phyloP scores from a whole-genome alignment of 2,329 filamentous ascomycete species.

The Phaeophleospora eucalypticola region DNA sequence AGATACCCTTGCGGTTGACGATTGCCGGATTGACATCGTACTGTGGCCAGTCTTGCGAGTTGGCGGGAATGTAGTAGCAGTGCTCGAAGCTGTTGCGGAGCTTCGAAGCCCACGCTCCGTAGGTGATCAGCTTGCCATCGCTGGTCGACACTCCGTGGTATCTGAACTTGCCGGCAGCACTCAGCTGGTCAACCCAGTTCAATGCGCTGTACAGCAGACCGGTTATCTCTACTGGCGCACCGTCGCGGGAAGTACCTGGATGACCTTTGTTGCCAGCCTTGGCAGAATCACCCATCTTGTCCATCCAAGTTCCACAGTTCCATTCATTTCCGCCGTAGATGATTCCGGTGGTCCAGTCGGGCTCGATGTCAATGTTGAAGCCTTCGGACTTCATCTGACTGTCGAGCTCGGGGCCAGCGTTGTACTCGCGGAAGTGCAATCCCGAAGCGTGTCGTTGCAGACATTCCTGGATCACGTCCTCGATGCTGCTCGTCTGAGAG shows the following conservation, averaged over 20 bases:
- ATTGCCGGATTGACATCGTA: constrained; percentile 78
- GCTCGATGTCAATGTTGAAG: constrained; percentile 85
- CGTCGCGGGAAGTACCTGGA: constrained; percentile 93
- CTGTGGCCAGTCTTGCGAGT: constrained; percentile 63
- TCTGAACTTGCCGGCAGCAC: constrained; percentile 65
- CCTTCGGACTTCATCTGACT: constrained; percentile 89
- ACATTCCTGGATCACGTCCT: constrained; percentile 88
- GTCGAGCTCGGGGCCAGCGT: constrained; percentile 83
- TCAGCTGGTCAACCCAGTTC: constrained; percentile 69
- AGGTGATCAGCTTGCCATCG: constrained; percentile 56
- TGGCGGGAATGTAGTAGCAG: constrained; percentile 79
- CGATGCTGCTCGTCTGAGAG: constrained; percentile 74
- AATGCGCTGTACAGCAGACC: constrained; percentile 89
- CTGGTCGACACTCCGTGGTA: constrained; percentile 63
- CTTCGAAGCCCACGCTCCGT: constrained; percentile 71
- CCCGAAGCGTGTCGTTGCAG: constrained; percentile 87
- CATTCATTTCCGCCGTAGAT: constrained; percentile 90
- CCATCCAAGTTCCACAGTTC: constrained; percentile 99
- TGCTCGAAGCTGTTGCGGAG: constrained; percentile 86
- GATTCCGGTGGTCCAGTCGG: constrained; percentile 87
- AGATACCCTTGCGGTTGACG: constrained; percentile 89
- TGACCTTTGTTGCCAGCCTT: constrained; percentile 87
- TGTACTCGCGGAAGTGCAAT: constrained; percentile 89
- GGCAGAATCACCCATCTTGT: constrained; percentile 99
- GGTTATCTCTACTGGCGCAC: constrained; percentile 90